Evolutionary conservation across 139 green algal genomes (phyloP).

Genomic region (Pleodorina starrii): DNA sequence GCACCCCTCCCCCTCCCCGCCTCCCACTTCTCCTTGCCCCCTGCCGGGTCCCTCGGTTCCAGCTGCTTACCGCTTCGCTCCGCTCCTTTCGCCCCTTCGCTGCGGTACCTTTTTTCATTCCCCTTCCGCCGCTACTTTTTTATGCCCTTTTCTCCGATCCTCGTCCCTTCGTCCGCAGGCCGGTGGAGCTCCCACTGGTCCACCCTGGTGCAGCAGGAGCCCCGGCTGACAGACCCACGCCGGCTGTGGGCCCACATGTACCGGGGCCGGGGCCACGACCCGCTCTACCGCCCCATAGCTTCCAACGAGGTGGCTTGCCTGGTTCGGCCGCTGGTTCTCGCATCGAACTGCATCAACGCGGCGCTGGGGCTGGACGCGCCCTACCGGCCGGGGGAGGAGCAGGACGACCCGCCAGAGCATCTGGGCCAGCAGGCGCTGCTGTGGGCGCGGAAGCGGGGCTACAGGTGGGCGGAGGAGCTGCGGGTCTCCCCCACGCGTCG

Average conservation of each 20-base stretch:
- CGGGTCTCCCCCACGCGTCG: slow-evolving; percentile 41
- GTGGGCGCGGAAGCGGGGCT: slow-evolving; percentile 1
- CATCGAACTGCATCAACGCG: slow-evolving; percentile 65
- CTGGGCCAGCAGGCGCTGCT: slow-evolving; percentile 55
- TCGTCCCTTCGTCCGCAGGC: not conserved
- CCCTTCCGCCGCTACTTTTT: not conserved
- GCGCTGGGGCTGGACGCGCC: slow-evolving; percentile 68
- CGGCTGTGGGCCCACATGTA: slow-evolving; percentile 13
- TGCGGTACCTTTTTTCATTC: not conserved
- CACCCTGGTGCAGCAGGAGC: not conserved
- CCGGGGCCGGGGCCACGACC: slow-evolving; percentile 65
- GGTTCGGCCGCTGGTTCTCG: slow-evolving; percentile 77
- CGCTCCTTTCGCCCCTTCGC: not conserved
- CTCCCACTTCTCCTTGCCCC: not conserved
- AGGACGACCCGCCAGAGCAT: slow-evolving; percentile 67
- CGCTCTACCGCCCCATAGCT: slow-evolving; percentile 81
- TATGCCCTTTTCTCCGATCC: not conserved
- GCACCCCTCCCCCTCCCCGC: too few relatives aligned
- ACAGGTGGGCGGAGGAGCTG: slow-evolving; percentile 60
- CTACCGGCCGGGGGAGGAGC: slow-evolving; percentile 36
- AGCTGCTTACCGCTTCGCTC: not conserved
- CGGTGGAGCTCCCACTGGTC: slow-evolving; percentile 10
- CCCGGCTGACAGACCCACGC: slow-evolving; percentile 9
- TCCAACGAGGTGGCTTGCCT: slow-evolving; percentile 81
- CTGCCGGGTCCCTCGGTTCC: not conserved